Percentiles rank a stretch among this genome's conserved stretches.
Evolutionary conservation across 108 stramenopile genomes (phyloP).

Genomic region (Nannochloropsis granulata): DNA sequence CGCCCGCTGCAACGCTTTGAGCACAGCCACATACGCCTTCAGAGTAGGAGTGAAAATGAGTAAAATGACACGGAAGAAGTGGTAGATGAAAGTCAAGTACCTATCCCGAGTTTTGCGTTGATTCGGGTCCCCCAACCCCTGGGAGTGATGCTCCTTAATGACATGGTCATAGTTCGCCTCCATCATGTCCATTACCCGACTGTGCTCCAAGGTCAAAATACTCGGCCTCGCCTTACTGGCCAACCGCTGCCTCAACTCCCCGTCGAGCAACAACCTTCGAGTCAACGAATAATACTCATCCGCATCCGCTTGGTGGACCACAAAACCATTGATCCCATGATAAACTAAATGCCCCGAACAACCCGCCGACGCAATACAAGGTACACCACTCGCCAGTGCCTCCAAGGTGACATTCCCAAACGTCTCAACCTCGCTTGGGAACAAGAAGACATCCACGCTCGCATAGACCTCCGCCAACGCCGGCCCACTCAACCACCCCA

Average conservation of each 20-base stretch:
- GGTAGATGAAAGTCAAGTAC: not conserved
- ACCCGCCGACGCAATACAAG: constrained; percentile 48
- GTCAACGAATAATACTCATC: not conserved
- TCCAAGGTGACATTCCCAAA: constrained; percentile 59
- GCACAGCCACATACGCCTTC: not conserved
- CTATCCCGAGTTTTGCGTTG: not conserved
- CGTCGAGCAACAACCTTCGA: not conserved
- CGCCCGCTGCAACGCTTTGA: too few species aligned
- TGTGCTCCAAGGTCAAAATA: not conserved
- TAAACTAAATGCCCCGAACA: constrained; percentile 8
- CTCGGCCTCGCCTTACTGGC: not conserved
- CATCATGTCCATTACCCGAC: not conserved
- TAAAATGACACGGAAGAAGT: not conserved
- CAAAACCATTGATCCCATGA: not conserved
- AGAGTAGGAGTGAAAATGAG: not conserved
- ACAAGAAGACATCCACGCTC: constrained; percentile 48
- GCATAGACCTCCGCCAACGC: constrained; percentile 49
- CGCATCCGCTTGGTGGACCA: not conserved
- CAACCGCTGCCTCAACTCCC: not conserved
- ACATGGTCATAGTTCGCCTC: not conserved
- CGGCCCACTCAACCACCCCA: constrained; percentile 45
- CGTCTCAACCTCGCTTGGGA: constrained; percentile 52
- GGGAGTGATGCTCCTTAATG: too few species aligned
- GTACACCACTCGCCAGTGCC: constrained; percentile 49
- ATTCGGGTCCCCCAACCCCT: too few species aligned